Base-by-base conservation (phyloP, 345 rosid species). In the Corymbia maculata region DNA sequence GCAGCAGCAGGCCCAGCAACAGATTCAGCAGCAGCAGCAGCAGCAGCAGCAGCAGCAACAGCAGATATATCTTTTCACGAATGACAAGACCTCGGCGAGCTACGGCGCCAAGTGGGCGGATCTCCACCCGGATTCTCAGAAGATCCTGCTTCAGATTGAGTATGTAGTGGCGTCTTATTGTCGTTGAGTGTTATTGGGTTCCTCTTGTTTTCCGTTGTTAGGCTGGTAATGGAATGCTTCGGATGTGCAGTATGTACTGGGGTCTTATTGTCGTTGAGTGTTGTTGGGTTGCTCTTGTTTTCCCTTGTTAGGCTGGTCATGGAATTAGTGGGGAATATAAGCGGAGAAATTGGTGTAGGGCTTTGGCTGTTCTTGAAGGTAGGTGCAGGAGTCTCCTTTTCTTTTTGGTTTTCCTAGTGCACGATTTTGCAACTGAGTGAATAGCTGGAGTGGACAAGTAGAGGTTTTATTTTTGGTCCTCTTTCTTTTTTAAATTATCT, bases 81-180 rank as follows among this genome's bases (percentile, higher is more conserved):
- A 93, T 89, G 99, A 98, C 6, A 96, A 92, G 88, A 92, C 97
- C n/a, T 98, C 97, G 85, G 99, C 98, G 61, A 98, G 21, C 94
- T 98, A 96, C 92, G 91, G 98, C 89, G 95, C 99, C 22, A 96
- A 95, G 87, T 98, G 99, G 99, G 94, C 95, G 42, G 98, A 98
- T 95, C 97, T 98, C 87, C 98, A 95, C 89, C 98, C 98, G 24
- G 98, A 97, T 93, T 95, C 98, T 79, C 99, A 97, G 88, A 98
- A 97, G 70, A 51, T 93, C 88, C 92, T 98, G 51, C 99, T 95
- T 55, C 95, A 94, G 89, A 97, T 97, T 61, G 99, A 97, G 98
- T 97, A 93, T 70, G 87, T 19, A 21, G 49, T 17, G 8, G 51
- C 21, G 50, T 10, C 59, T 44, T 53, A 61, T 75, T 75, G 24